Base-by-base conservation (phyloP, 768 basidiomycete genomes). In the Rhizopogon vulgaris region DNA sequence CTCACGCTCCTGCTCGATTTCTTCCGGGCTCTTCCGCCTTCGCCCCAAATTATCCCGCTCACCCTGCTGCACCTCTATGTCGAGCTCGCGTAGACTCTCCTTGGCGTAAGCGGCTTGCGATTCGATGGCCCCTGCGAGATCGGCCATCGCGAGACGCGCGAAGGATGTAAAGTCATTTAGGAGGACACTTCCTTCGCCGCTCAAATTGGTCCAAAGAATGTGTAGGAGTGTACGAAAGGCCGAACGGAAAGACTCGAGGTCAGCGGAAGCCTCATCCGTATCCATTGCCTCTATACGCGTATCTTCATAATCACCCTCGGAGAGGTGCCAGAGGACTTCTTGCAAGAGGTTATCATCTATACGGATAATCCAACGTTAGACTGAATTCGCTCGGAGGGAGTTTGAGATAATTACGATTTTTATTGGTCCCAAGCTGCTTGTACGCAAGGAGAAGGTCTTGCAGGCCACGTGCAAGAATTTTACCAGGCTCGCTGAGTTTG, bases 81-180 rank as follows among this genome's bases (percentile, higher is more conserved):
- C 85, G 3, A 82, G 66, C 5, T 73, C 65, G 14, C 84, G 72
- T 3, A 89, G 66, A 15, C 65, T 68, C 32, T 79, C 69, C 51
- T 84, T 85, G 0, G 80, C 74, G 1, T 60, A 55, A 3, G 71
- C 68, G 0, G 85, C 87, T 47, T 73, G 71, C 0, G 64, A 58
- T 56, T 85, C 80, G 17, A 87, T 53, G 15, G 76, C 65, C 48
- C 84, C 84, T 0, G 85, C 84, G 0, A 79, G 76, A 51, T 88
- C 84, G 0, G 85, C 84, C 40, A 87, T 67, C 2, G 83, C 76
- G 28, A 85, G 74, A 0, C 87, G 80, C 1, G 75, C 58, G 56
- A 87, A 80, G 27, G 84, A 86, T 5, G 82, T 72, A 58, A 87
- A 77, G 63, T 88, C 86, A 49, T 73, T 66, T 57, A 84, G 70